phyloP scores from a whole-genome alignment of 1,284 basidiomycete genomes.

The Mycena citricolor region DNA sequence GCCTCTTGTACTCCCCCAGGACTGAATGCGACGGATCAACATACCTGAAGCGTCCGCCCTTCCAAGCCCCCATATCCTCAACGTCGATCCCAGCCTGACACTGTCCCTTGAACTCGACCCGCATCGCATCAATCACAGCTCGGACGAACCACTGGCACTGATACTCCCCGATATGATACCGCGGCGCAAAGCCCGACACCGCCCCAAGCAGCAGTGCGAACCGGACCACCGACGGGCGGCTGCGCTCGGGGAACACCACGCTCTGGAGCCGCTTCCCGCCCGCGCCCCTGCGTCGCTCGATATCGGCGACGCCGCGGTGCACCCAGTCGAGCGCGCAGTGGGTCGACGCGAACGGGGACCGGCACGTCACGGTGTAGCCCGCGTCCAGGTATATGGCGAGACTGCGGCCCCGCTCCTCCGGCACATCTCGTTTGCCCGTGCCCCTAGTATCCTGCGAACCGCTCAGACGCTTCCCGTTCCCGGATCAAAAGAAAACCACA shows the following conservation, averaged over 20 bases:
- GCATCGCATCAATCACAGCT: neutral
- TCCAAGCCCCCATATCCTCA: neutral
- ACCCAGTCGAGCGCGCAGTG: too few species aligned
- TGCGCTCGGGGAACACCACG: neutral
- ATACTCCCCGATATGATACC: neutral
- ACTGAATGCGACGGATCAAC: neutral
- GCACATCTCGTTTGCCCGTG: too few species aligned
- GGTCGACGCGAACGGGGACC: too few species aligned
- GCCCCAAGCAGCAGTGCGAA: neutral
- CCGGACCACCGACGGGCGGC: neutral
- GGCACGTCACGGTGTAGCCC: too few species aligned
- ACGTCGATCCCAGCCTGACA: neutral
- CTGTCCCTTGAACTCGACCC: neutral
- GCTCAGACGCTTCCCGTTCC: too few species aligned
- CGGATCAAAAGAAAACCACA: too few species aligned
- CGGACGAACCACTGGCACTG: neutral
- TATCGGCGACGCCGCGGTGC: neutral
- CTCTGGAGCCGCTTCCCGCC: neutral
- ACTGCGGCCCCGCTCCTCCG: too few species aligned
- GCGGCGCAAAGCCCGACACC: neutral
- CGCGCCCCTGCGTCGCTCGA: neutral
- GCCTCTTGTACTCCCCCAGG: constrained; percentile 1
- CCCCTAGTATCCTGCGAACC: too few species aligned
- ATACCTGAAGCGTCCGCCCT: neutral
- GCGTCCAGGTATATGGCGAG: too few species aligned